These are phyloP conservation scores for Drechslerella coelobrocha DNA, from an alignment of 2,329 filamentous ascomycete species.

Conservation along the genomic window DNA sequence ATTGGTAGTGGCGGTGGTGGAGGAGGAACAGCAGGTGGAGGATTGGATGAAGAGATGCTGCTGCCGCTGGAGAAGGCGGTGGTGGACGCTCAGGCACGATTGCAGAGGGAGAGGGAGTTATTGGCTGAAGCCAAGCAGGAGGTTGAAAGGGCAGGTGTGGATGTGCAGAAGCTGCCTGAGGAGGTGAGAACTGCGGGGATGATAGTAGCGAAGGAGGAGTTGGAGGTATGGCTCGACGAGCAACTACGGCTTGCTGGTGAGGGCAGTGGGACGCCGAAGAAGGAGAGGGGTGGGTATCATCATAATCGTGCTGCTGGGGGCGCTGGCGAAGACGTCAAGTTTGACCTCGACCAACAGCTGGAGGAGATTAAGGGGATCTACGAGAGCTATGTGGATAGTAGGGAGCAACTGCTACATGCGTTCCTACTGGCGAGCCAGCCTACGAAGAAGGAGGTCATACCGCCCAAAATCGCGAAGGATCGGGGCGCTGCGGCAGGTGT, in stretches of 20 bases:
- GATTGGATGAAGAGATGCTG: slow-evolving; percentile 32
- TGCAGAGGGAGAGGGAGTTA: slow-evolving; percentile 33
- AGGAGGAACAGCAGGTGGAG: not conserved
- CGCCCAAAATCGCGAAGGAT: slow-evolving; percentile 26
- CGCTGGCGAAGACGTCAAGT: slow-evolving; percentile 8
- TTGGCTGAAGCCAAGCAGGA: slow-evolving; percentile 25
- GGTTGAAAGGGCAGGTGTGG: slow-evolving; percentile 6
- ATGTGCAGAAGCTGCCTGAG: slow-evolving; percentile 26
- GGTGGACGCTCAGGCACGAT: slow-evolving; percentile 56
- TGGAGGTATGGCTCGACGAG: slow-evolving; percentile 47
- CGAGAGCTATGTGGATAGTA: slow-evolving; percentile 32
- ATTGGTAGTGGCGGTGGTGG: not conserved
- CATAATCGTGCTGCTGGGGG: not conserved
- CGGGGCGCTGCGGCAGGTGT: slow-evolving; percentile 6
- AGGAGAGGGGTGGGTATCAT: slow-evolving; percentile 15
- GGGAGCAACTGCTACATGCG: slow-evolving; percentile 42
- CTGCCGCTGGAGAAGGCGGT: slow-evolving; percentile 46
- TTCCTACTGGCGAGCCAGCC: slow-evolving; percentile 41
- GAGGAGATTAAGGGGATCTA: slow-evolving; percentile 33
- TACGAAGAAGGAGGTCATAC: slow-evolving; percentile 33
- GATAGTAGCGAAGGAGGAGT: slow-evolving; percentile 35
- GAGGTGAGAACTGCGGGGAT: slow-evolving; percentile 32
- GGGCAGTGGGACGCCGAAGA: slow-evolving; percentile 39
- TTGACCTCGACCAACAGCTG: slow-evolving; percentile 26
- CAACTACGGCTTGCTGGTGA: slow-evolving; percentile 40